Evolutionary conservation across 257 asterid species (phyloP).

Genomic region (Gynochthodes officinalis): DNA sequence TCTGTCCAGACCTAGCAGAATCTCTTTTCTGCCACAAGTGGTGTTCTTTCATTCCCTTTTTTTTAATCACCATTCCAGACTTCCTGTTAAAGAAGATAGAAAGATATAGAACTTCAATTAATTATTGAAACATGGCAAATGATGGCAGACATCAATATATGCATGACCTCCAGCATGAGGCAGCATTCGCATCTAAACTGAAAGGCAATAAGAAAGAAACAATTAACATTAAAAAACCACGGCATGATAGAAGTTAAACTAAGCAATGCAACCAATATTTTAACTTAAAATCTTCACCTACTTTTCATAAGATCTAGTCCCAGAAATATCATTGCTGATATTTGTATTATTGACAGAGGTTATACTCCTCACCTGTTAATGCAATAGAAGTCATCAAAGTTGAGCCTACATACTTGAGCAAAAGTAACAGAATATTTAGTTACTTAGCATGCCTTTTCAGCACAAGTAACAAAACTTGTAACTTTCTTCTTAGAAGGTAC

Average conservation of each 20-base stretch:
- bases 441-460: constrained; percentile 35
- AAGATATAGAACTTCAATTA: background rate
- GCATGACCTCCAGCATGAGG: background rate
- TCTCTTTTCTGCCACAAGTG: constrained; percentile 86
- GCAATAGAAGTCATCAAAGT: constrained; percentile 6
- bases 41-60: constrained; percentile 62
- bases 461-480: constrained; percentile 11
- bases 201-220: background rate
- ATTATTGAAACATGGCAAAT: background rate
- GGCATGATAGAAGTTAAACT: constrained; percentile 8
- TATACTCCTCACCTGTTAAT: constrained; percentile 26
- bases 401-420: background rate
- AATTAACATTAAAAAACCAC: background rate
- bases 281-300: background rate
- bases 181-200: constrained; percentile 11
- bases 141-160: background rate
- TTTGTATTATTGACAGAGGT: constrained; percentile 22
- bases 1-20: constrained; percentile 75
- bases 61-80: constrained; percentile 37
- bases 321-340: constrained; percentile 20
- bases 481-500: constrained; percentile 21
- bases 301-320: constrained; percentile 19
- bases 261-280: constrained; percentile 26
- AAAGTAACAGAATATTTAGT: background rate
- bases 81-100: constrained; percentile 12